Evolutionary conservation across 1,284 basidiomycete species (phyloP), one percentile per base, ranked within the genome.

Genomic region (Ustanciosporium gigantosporum): DNA sequence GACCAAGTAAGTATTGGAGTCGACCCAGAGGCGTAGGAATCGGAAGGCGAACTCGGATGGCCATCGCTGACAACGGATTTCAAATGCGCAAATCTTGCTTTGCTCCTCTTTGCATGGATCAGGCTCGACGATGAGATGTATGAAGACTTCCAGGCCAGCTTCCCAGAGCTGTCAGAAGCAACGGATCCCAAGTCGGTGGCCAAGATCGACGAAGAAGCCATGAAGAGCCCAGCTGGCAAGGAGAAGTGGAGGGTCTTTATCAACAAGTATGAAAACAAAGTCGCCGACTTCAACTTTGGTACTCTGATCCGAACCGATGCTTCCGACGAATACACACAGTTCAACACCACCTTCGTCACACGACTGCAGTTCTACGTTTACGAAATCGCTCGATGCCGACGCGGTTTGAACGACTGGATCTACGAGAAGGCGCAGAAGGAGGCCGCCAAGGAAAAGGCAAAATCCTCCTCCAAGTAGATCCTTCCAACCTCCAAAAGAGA

Each of bases 271-370:
- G 80, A 80, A 73, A 79, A 88, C 69, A 73, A 67, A 19, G 68
- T 95, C 46, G 88, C 90, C 75, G 93, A 98, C 73, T 91, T 89
- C 81, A 98, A 97, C 83, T 96, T 97, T 81, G 95, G 95, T 24
- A 96, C 91, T 2, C 82, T 99, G 67, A 88, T 99, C 68, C 86
- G 95, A 41, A 87, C 85, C 44, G 86, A 95, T 76, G 83, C 87
- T 27, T 82, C 81, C 39, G 83, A 86, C 57, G 90, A 94, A 75
- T 99, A 98, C 80, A 87, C 85, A 9, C 89, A 98, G 82, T 85
- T 82, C 42, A 98, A 97, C 82, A 90, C 91, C 13, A 94, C 96
- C 57, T 94, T 99, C 74, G 91, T 79, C 43, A 77, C 77, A 31
- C 72, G 80, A n/a, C 69, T 81, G 15, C 82, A 93, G 82, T 97